Evolutionary conservation across 257 asterid genomes (phyloP), one percentile per base, ranked within the genome.

Genomic region (Vinca minor): DNA sequence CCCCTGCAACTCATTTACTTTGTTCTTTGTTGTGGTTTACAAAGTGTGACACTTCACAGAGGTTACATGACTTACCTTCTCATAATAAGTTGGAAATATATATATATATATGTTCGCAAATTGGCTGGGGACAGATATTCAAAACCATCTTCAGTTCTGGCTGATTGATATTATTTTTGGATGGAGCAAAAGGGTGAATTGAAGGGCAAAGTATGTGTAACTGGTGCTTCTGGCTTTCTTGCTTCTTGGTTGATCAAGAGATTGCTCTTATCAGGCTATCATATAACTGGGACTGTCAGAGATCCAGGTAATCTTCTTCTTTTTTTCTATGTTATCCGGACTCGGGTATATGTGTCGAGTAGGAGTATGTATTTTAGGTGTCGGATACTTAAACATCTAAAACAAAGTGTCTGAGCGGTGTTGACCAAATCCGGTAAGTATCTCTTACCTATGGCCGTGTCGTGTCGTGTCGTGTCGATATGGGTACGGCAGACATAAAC

Each of bases 231-330:
- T 42, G 98, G 98, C 34, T 92, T 82, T 70, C 67, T 89, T 8
- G 97, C 97, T 2, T 92, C 97, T 15, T 92, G 96, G 94, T 79
- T 89, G 25, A 79, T 92, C 73, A 92, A 92, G 65, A 82, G 96
- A 62, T 90, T 92, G 66, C 86, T 92, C 32, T 62, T 72, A 36
- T 81, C 85, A 6, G 94, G 95, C 13, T 89, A 92, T 74, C 81
- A 74, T 26, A 94, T 92, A 67, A 74, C 63, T 23, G 97, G 96
- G 18, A 87, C 97, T 0, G 97, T 92, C 18, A 82, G 97, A 77
- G 95, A 92, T 70, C 96, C 96, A 73, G 91, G 96, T 85, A 34
- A 4, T 35, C 4, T 38, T 39, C 11, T 31, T 44, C 8, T 1
- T 6, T 28, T 31, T 12, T 31, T n/a, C n/a, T n/a, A n/a, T n/a